Evolutionary conservation across 2,329 filamentous ascomycete species (phyloP).

Genomic region (Colletotrichum zoysiae): DNA sequence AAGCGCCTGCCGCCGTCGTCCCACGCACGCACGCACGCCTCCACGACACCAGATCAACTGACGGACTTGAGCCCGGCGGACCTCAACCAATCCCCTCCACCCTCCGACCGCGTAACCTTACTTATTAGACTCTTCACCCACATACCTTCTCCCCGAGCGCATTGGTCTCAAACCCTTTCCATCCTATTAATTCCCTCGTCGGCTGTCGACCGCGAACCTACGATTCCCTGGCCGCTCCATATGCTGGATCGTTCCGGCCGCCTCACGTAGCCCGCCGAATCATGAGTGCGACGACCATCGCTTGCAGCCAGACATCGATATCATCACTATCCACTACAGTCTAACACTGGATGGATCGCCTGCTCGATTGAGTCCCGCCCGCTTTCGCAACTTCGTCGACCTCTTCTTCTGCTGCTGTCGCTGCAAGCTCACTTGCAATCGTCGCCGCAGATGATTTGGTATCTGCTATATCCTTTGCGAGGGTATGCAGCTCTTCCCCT

Average conservation of each 20-base stretch:
- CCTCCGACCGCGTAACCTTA: slow-evolving; percentile 4
- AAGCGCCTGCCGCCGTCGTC: slow-evolving; percentile 30
- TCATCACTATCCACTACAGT: slow-evolving; percentile 4
- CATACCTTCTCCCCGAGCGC: slow-evolving; percentile 18
- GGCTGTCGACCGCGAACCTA: slow-evolving; percentile 2
- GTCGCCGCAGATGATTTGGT: slow-evolving; percentile 74
- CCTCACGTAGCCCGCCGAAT: slow-evolving; percentile 20
- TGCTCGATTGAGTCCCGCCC: slow-evolving; percentile 29
- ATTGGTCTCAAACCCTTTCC: slow-evolving; percentile 28
- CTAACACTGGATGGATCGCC: slow-evolving; percentile 29
- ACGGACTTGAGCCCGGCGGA: slow-evolving; percentile 23
- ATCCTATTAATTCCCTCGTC: slow-evolving; percentile 1
- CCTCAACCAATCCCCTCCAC: slow-evolving; percentile 34
- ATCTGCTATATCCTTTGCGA: slow-evolving; percentile 81
- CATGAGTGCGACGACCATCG: slow-evolving; percentile 30
- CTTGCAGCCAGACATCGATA: slow-evolving; percentile 23
- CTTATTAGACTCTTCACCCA: slow-evolving; percentile 11
- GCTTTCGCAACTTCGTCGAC: slow-evolving; percentile 23
- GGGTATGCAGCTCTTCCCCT: slow-evolving; percentile 65
- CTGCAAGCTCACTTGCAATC: slow-evolving; percentile 40
- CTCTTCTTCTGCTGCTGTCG: slow-evolving; percentile 32
- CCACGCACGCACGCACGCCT: slow-evolving; percentile 24
- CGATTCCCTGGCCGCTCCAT: slow-evolving; percentile 18
- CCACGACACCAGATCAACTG: slow-evolving; percentile 30
- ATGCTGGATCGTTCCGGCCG: slow-evolving; percentile 20